A percentile compares a stretch with the other conserved stretches of the same genome.
Evolutionary conservation across 495 filamentous ascomycete species (phyloP).

Genomic region (Gamarada debralockiae): DNA sequence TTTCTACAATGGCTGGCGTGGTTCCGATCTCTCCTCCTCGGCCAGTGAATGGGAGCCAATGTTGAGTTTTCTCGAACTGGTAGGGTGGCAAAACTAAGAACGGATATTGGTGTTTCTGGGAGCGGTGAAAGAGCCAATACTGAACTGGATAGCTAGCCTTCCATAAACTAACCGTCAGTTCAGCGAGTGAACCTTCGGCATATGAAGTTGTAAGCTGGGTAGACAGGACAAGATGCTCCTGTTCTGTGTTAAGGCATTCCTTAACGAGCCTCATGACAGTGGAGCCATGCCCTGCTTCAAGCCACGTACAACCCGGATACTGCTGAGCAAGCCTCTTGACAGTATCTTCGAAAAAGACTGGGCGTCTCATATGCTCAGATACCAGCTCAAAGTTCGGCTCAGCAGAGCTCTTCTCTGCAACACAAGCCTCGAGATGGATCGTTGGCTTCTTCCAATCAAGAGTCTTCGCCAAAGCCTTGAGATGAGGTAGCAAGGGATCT

Average conservation of each 20-base stretch:
- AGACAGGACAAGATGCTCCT: too few relatives aligned
- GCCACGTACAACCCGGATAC: constrained; percentile 35
- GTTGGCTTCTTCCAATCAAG: background rate
- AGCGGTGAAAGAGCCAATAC: constrained; percentile 46
- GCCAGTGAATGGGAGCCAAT: constrained; percentile 22
- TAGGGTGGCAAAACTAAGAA: constrained; percentile 36
- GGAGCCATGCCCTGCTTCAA: constrained; percentile 49
- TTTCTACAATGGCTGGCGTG: background rate
- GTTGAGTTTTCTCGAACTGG: constrained; percentile 35
- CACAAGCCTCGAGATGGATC: constrained; percentile 23
- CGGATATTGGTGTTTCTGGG: constrained; percentile 31
- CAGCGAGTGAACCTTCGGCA: constrained; percentile 35
- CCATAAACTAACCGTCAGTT: constrained; percentile 45
- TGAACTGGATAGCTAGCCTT: constrained; percentile 31
- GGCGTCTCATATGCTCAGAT: constrained; percentile 41
- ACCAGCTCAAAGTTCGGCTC: constrained; percentile 36
- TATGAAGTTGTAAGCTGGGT: constrained; percentile 39
- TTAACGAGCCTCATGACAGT: constrained; percentile 42
- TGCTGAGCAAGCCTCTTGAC: constrained; percentile 36
- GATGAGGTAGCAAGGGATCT: constrained; percentile 37
- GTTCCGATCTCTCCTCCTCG: background rate
- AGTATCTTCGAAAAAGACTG: constrained; percentile 49
- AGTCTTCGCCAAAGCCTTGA: constrained; percentile 26
- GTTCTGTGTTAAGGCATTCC: constrained; percentile 24
- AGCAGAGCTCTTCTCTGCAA: constrained; percentile 30